Evolutionary conservation across 306 rosid species (phyloP), one percentile per base, ranked within the genome.

Genomic region (Trifolium fragiferum): DNA sequence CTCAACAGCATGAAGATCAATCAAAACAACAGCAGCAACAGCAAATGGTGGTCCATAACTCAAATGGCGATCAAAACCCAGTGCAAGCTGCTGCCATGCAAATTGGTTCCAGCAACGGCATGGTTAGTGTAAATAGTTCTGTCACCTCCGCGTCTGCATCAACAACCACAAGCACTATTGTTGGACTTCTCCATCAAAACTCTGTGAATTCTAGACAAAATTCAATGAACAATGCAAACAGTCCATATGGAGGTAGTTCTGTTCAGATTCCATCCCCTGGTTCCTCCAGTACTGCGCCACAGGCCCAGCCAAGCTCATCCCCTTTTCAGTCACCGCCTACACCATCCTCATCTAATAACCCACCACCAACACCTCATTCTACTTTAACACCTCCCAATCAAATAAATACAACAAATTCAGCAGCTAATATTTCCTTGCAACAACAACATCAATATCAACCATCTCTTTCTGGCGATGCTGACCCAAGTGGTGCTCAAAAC

Each of bases 201-300:
- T 95, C 99, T 4, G 89, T 95, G 91, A 92, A 92, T 73, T 86
- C 93, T 75, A 85, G 99, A 77, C 98, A 82, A 76, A 92, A 40
- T 81, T 81, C 94, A 8, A 80, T 89, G 88, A 87, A 87, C 79
- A 91, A 91, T 79, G 87, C 93, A 73, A 83, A 76, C 88, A 94
- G 92, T 80, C 96, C 97, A 6, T 91, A 94, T 66, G 98, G 96
- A 49, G 96, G 93, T 64, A 81, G 77, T 74, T 84, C 95, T 68
- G 93, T 86, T 82, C 96, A 92, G 85, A 86, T 95, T 75, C 93
- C 99, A 32, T 92, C 99, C 54, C 99, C 99, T 32, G 90, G 91
- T 74, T 86, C 97, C 73, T 87, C 97, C 77, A 81, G 84, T 78
- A 87, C 90, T 0, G 76, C 90, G 65, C 95, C 92, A 1, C 98